These are phyloP conservation scores for Cyclotella sp. DNA, from an alignment of 108 stramenopile species.

Conservation along the genomic window DNA sequence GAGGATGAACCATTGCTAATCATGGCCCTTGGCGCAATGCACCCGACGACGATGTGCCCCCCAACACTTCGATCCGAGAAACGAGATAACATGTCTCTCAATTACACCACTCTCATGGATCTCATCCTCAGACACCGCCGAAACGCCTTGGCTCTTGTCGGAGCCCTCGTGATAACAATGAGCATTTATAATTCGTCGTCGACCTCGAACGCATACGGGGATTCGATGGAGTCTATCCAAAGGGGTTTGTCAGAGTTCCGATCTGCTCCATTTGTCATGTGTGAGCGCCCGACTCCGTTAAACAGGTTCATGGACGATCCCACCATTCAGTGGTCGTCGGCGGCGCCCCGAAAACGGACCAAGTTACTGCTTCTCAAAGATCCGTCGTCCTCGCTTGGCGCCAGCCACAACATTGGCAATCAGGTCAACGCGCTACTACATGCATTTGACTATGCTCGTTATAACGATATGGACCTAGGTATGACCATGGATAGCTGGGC, in stretches of 20 bases:
- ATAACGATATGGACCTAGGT: constrained; percentile 33
- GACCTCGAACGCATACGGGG: neutral
- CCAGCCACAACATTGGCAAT: constrained; percentile 22
- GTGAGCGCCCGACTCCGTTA: constrained; percentile 4
- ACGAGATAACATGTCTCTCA: neutral
- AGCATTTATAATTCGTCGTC: constrained; percentile 1
- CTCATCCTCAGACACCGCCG: neutral
- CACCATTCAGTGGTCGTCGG: neutral
- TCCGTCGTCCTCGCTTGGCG: neutral
- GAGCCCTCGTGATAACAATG: constrained; percentile 1
- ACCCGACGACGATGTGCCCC: neutral
- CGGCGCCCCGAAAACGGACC: neutral
- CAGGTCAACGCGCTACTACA: constrained; percentile 34
- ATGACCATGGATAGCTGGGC: constrained; percentile 36
- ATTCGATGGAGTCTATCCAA: neutral
- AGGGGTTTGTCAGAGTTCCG: neutral
- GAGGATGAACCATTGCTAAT: constrained; percentile 5
- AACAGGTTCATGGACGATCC: neutral
- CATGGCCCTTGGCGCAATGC: neutral
- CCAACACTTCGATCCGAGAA: neutral
- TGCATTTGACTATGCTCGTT: constrained; percentile 41
- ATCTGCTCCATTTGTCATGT: neutral
- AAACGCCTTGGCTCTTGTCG: neutral
- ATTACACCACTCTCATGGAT: neutral
- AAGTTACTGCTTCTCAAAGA: constrained; percentile 20